phyloP scores from a whole-genome alignment of 2,329 filamentous ascomycete species.

The Penicillium sp. region DNA sequence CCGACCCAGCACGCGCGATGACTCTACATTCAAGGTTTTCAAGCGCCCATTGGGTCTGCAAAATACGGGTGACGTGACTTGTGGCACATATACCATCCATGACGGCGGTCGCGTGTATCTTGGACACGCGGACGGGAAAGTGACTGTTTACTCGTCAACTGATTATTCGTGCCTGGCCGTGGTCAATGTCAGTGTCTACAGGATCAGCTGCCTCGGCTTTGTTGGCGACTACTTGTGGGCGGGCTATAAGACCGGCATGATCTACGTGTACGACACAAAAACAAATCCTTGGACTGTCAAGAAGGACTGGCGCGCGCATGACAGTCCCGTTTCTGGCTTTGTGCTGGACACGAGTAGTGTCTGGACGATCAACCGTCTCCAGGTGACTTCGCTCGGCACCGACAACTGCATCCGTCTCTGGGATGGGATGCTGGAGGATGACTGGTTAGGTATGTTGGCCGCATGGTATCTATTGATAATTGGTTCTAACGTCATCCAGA shows the following conservation, averaged over 20 bases:
- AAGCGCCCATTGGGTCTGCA: slow-evolving; percentile 65
- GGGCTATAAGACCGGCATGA: slow-evolving; percentile 87
- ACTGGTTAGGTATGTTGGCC: slow-evolving; percentile 67
- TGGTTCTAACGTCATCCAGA: slow-evolving; percentile 47
- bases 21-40: slow-evolving; percentile 68
- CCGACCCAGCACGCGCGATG: slow-evolving; percentile 63
- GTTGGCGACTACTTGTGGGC: slow-evolving; percentile 84
- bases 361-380: slow-evolving; percentile 76
- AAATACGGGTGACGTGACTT: slow-evolving; percentile 78
- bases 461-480: not conserved
- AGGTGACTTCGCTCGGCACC: slow-evolving; percentile 79
- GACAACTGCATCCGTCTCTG: slow-evolving; percentile 81
- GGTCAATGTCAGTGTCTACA: slow-evolving; percentile 85
- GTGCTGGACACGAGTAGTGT: slow-evolving; percentile 73
- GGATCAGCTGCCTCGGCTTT: slow-evolving; percentile 81
- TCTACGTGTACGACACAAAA: slow-evolving; percentile 84
- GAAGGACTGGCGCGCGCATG: slow-evolving; percentile 93
- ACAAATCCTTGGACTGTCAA: slow-evolving; percentile 79
- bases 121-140: slow-evolving; percentile 87
- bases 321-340: slow-evolving; percentile 72
- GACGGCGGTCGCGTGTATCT: slow-evolving; percentile 78
- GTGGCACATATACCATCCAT: slow-evolving; percentile 68
- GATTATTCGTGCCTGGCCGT: slow-evolving; percentile 74
- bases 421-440: slow-evolving; percentile 89
- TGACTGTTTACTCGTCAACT: slow-evolving; percentile 80